Evolutionary conservation across 2,329 filamentous ascomycete species (phyloP).

Genomic region (Cordyceps javanica): DNA sequence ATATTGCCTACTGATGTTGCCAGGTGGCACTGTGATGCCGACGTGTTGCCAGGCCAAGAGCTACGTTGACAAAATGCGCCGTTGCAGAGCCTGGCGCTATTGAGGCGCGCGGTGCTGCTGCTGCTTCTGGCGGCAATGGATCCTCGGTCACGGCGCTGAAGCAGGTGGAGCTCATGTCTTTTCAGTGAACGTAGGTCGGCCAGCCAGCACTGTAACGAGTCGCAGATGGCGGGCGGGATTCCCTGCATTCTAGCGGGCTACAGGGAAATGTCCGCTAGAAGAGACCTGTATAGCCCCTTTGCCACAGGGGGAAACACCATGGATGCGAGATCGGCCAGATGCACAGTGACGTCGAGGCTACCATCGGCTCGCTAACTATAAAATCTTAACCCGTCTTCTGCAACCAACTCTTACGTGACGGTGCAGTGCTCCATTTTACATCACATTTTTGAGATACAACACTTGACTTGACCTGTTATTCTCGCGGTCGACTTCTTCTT

Average conservation of each 20-base stretch:
- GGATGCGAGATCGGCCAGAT: constrained; percentile 4
- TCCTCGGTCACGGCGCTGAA: not conserved
- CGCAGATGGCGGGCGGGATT: not conserved
- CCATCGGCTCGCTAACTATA: not conserved
- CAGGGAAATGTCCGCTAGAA: not conserved
- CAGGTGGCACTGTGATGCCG: not conserved
- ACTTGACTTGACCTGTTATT: not conserved
- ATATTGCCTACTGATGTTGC: constrained; percentile 31
- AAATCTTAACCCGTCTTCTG: constrained; percentile 5
- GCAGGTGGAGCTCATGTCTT: constrained; percentile 6
- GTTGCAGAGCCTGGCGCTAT: not conserved
- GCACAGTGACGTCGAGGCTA: constrained; percentile 4
- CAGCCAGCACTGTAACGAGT: not conserved
- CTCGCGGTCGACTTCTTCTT: not conserved
- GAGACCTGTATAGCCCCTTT: too few relatives aligned
- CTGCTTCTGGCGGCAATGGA: not conserved
- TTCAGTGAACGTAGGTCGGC: too few relatives aligned
- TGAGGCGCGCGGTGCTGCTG: not conserved
- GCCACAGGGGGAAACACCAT: not conserved
- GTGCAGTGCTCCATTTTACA: constrained; percentile 14
- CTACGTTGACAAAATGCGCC: not conserved
- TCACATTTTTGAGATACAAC: constrained; percentile 6
- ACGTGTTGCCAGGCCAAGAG: not conserved
- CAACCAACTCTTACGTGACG: constrained; percentile 3
- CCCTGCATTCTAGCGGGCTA: not conserved